Percentiles rank a stretch among this genome's conserved stretches.
These are phyloP conservation scores for Tetrapisispora namnaoensis DNA, from an alignment of 805 yeast genomes.

Conservation along the genomic window DNA sequence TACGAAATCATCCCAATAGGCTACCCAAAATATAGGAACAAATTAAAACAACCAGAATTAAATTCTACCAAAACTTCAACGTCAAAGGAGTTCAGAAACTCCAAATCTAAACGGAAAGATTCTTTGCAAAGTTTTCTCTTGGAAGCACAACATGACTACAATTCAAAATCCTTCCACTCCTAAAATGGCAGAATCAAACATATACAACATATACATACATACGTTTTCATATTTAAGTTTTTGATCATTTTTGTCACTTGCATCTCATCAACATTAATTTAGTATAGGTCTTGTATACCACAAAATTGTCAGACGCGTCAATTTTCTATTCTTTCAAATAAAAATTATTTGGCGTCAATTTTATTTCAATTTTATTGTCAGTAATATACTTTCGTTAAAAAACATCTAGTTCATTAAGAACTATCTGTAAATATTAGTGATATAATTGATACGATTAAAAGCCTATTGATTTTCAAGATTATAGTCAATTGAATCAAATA, in stretches of 20 bases:
- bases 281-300: too few species aligned
- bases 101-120: not conserved
- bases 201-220: not conserved
- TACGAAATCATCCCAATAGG: constrained; percentile 3
- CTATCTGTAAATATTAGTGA: too few species aligned
- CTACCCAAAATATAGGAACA: not conserved
- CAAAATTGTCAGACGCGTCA: not conserved
- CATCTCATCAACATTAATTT: not conserved
- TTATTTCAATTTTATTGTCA: not conserved
- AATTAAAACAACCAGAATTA: not conserved
- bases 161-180: not conserved
- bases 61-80: not conserved
- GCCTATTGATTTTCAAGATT: too few species aligned
- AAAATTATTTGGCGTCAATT: not conserved
- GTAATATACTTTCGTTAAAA: not conserved
- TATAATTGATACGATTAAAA: not conserved
- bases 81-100: not conserved
- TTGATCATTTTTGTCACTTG: too few species aligned
- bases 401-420: not conserved
- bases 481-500: not conserved
- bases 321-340: not conserved
- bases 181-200: not conserved
- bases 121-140: not conserved
- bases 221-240: too few species aligned
- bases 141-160: not conserved